Evolutionary conservation across 2,329 filamentous ascomycete species (phyloP).

Genomic region (Cordyceps tenuipes): DNA sequence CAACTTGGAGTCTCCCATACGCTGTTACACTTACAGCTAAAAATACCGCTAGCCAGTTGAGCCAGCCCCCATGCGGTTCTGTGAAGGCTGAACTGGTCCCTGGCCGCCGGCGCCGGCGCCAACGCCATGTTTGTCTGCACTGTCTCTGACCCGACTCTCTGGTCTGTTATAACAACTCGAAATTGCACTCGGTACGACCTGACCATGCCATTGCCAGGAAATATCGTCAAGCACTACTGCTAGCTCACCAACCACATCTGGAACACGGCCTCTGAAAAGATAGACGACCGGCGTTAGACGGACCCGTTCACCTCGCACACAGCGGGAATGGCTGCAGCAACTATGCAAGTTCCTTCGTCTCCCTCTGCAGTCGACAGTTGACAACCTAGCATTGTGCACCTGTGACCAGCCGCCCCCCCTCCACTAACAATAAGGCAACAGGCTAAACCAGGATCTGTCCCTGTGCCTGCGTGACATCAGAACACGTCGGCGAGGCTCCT

Average conservation of each 20-base stretch:
- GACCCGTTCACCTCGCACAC: not conserved
- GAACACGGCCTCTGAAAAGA: not conserved
- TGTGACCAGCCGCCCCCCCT: not conserved
- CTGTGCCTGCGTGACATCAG: slow-evolving; percentile 9
- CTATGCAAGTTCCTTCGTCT: not conserved
- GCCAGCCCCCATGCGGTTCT: not conserved
- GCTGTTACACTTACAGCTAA: not conserved
- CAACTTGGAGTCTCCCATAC: slow-evolving; percentile 10
- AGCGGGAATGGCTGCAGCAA: not conserved
- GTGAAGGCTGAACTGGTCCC: not conserved
- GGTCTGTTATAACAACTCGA: not conserved
- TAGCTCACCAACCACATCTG: slow-evolving; percentile 8
- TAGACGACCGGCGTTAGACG: not conserved
- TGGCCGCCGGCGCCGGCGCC: not conserved
- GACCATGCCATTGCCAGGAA: not conserved
- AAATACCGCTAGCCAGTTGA: not conserved
- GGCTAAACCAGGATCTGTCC: slow-evolving; percentile 6
- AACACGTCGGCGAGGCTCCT: slow-evolving; percentile 8
- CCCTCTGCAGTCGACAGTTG: not conserved
- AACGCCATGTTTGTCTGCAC: not conserved
- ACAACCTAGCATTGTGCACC: not conserved
- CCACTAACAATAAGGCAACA: not conserved
- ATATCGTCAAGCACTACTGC: not conserved
- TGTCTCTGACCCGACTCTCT: not conserved
- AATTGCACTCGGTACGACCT: slow-evolving; percentile 4